A percentile compares a stretch with the other conserved stretches of the same genome.
Evolutionary conservation across 768 basidiomycete genomes (phyloP).

Genomic region (Boletus rufocinnamomeus): DNA sequence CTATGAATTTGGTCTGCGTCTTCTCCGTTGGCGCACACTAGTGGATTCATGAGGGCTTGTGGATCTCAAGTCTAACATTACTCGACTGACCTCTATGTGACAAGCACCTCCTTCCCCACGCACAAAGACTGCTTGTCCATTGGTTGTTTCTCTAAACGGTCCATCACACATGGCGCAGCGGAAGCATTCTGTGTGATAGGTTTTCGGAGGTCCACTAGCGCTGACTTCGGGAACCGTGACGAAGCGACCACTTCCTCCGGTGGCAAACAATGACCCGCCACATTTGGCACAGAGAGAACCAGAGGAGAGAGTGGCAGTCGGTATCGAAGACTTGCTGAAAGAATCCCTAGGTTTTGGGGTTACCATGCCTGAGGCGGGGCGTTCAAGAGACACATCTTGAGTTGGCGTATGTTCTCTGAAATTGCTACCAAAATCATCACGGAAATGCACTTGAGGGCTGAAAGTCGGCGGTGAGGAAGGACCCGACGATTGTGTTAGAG

Average conservation of each 20-base stretch:
- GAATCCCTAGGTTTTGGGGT: conserved; percentile 33
- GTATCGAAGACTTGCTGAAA: conserved; percentile 29
- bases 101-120: conserved; percentile 63
- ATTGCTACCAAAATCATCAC: conserved; percentile 14
- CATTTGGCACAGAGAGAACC: conserved; percentile 64
- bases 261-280: conserved; percentile 54
- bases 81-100: conserved; percentile 54
- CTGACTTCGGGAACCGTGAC: conserved; percentile 65
- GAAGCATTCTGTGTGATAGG: conserved; percentile 78
- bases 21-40: conserved; percentile 49
- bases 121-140: conserved; percentile 72
- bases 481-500: conserved; percentile 53
- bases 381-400: conserved; percentile 10
- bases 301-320: conserved; percentile 36
- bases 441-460: conserved; percentile 32
- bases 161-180: conserved; percentile 67
- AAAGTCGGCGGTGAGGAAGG: conserved; percentile 52
- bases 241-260: conserved; percentile 61
- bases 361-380: conserved; percentile 25
- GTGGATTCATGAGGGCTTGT: conserved; percentile 6
- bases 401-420: conserved; percentile 9
- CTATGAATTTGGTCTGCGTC: conserved; percentile 16
- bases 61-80: neutral
- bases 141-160: conserved; percentile 59
- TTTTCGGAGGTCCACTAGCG: conserved; percentile 46